phyloP scores from a whole-genome alignment of 2,329 filamentous ascomycete genomes.

The Aureobasidium melanogenum region DNA sequence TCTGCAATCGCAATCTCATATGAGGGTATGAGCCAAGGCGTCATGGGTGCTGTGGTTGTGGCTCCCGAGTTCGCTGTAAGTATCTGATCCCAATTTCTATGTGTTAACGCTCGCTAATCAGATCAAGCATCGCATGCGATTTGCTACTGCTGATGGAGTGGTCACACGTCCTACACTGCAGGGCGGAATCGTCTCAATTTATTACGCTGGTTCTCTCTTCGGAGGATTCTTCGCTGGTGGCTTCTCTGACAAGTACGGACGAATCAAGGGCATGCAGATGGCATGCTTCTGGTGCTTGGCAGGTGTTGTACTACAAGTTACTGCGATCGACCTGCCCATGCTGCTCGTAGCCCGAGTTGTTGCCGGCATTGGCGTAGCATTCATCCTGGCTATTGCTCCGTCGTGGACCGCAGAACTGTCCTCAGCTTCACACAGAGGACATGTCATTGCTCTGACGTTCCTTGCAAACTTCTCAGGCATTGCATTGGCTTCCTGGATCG shows the following conservation, averaged over 20 bases:
- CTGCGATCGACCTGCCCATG: constrained; percentile 16
- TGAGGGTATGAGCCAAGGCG: too few species aligned
- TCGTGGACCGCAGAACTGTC: constrained; percentile 20
- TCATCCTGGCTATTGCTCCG: constrained; percentile 7
- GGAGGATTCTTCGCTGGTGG: constrained; percentile 14
- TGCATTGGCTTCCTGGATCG: constrained; percentile 22
- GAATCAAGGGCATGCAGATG: constrained; percentile 22
- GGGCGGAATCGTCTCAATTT: constrained; percentile 12
- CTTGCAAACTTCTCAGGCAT: constrained; percentile 25
- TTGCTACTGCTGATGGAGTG: neutral
- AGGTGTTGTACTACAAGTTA: constrained; percentile 18
- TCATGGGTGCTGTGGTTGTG: too few species aligned
- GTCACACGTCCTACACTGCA: constrained; percentile 5
- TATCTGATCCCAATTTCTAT: neutral
- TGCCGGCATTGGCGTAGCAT: constrained; percentile 19
- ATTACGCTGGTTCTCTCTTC: constrained; percentile 15
- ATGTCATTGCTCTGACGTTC: constrained; percentile 19
- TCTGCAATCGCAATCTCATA: too few species aligned
- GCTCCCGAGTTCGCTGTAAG: too few species aligned
- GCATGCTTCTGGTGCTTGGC: constrained; percentile 19
- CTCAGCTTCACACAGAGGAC: constrained; percentile 16
- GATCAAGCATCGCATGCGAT: neutral
- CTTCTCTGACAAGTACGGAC: constrained; percentile 14
- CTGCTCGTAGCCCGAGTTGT: constrained; percentile 19
- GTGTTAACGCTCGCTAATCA: neutral